Evolutionary conservation across 768 basidiomycete genomes (phyloP), one percentile per base, ranked within the genome.

Genomic region (Zangia roseola): DNA sequence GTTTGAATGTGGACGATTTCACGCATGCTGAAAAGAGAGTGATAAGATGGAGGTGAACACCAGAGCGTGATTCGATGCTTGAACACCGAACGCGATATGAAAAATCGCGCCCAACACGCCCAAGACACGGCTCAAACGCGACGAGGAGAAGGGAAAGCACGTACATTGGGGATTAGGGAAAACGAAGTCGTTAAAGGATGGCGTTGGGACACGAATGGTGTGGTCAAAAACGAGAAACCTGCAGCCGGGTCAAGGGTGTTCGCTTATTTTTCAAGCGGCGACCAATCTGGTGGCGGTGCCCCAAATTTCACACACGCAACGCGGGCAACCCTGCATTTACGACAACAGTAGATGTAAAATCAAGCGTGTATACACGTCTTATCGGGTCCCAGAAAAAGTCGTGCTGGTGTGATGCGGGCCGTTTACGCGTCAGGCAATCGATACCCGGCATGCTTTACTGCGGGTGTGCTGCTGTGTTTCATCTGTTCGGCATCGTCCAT

Each of bases 1-100:
- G 95, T 97, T 74, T 98, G 95, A 67, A 98, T 85, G 77, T 98
- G 95, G 70, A 98, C 94, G 75, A 98, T 97, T 86, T 98, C 94
- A 80, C 94, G 91, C 91, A 92, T 93, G 80, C 90, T 92, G 61
- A 37, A 63, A 66, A 61, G 55, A 52, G 35, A 45, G 52, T 45
- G 64, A 65, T 55, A 60, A 66, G 68, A 45, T 50, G 47, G 47
- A 52, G 42, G 34, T 45, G 46, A 39, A 61, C 52, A 45, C 16
- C 26, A 43, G 40, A 52, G 40, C 44, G 43, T 25, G 43, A 57
- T 52, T 54, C 53, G 43, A 60, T 52, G 53, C 31, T 49, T 45
- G 26, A 37, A 58, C 58, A 54, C 55, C 47, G 49, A 64, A 55
- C 52, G 47, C 54, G 46, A 40, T 12, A 40, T 41, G 16, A 37